Base-by-base conservation (phyloP, 495 filamentous ascomycete genomes). In the Penicillium maclennaniae region DNA sequence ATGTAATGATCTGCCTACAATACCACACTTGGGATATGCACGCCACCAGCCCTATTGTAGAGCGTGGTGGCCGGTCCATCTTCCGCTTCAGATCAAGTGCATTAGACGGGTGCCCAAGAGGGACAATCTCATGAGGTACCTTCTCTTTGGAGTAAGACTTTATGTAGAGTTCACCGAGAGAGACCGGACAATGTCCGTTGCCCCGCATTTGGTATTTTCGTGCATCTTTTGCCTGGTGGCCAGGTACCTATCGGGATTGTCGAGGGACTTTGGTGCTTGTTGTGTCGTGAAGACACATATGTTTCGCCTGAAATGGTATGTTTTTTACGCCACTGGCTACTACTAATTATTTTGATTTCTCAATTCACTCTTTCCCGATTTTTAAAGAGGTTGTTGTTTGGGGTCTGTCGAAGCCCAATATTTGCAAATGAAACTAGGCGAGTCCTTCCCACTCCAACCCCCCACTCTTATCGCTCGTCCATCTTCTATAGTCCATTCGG, bases 401-500 rank as follows among this genome's bases (percentile, higher is more conserved):
- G 4, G 9, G 1, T 31, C 9, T 31, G 27, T 31, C 27, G 9
- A 6, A 8, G 27, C 6, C 27, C 27, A 12, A 31, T 31, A 31
- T 31, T 1, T 31, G 9, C 27, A 31, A 8, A 7, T 1, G 27
- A 31, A 7, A 7, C 4, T 8, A 7, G 27, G 23, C 2, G 23
- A 23, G 23, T 23, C 23, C 23, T 23, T 23, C 23, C 23, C 5
- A n/a, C n/a, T 23, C 5, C 23, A 23, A 5, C 2, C 5, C 23
- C 23, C 2, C 5, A 5, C 23, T 23, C 23, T 2, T 2, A 23
- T 23, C 23, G 23, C 5, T 23, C 2, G 23, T 5, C 23, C 2
- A 23, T 23, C 23, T 23, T 23, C 9, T 63, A 45, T 69, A 69
- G 70, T 10, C 42, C 54, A 9, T 56, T 61, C 12, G 75, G 69